Evolutionary conservation across 345 rosid genomes (phyloP).

Genomic region (Hypericum androsaemum): DNA sequence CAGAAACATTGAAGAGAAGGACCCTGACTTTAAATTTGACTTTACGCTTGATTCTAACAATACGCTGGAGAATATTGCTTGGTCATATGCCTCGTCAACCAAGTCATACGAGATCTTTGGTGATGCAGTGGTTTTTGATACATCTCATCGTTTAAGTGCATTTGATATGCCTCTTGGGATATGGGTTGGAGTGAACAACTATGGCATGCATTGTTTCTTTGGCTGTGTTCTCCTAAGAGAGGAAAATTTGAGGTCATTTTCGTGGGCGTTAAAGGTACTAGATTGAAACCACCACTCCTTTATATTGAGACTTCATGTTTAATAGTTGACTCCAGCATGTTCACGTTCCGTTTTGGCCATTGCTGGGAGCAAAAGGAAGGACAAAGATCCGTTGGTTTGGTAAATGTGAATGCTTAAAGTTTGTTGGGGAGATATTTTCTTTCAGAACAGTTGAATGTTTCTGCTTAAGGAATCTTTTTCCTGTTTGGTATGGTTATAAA

Average conservation of each 20-base stretch:
- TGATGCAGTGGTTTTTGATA: slow-evolving; percentile 89
- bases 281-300: not conserved
- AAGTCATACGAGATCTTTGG: slow-evolving; percentile 82
- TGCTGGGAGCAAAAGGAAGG: no score
- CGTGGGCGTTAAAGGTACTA: slow-evolving; percentile 94
- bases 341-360: no score
- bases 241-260: slow-evolving; percentile 65
- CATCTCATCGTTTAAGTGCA: slow-evolving; percentile 80
- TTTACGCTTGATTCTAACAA: slow-evolving; percentile 52
- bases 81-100: slow-evolving; percentile 88
- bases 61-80: slow-evolving; percentile 74
- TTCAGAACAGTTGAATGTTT: no score
- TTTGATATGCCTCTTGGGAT: slow-evolving; percentile 97
- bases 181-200: slow-evolving; percentile 90
- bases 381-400: no score
- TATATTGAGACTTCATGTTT: no score
- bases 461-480: no score
- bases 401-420: no score
- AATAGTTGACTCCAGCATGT: no score
- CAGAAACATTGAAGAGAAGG: slow-evolving; percentile 81
- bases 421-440: no score
- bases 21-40: slow-evolving; percentile 83
- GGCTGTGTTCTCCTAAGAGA: slow-evolving; percentile 82
- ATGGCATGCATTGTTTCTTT: slow-evolving; percentile 96
- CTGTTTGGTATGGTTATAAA: no score